Base-by-base conservation (phyloP, 805 yeast species). In the Kodamaea nitidulidarum region DNA sequence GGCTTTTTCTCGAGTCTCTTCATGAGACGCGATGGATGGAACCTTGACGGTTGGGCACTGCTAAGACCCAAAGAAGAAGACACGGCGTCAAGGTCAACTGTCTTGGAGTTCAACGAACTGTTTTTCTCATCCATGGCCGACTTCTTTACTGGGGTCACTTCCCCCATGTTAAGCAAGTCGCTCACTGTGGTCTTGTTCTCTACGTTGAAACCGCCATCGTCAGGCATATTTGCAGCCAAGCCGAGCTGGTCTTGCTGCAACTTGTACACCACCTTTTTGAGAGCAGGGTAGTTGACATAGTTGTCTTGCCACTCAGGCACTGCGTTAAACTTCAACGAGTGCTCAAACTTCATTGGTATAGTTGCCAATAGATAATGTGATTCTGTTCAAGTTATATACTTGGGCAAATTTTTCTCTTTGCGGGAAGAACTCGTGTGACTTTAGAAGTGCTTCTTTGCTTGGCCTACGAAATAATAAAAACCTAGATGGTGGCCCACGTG, bases 261-360 rank as follows among this genome's bases (percentile, higher is more conserved):
- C 44, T 68, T 61, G 51, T 81, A 80, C 25, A 80, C 73, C 21
- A 68, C 51, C 50, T 78, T 77, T 51, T 81, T 81, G 47, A 81
- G 58, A 8, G 70, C 68, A 6, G 72, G 63, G 45, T 73, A 72
- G 41, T 68, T 62, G 44, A 73, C 49, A 44, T 73, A 73, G 33
- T 58, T 48, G 38, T 71, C 76, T 45, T 61, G 63, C 76, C 77
- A 73, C 50, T 73, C 78, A 4, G 78, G 78, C 25, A 73, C 78
- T n/a, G 73, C 70, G 46, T 72, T 72, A 46, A 72, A 69, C 51
- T 71, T 71, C 38, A 73, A 55, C 22, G 76, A 71, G 42, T 71
- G 76, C 21, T 73, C 63, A 46, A 73, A 73, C 59, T 73, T 73
- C 78, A 73, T 73, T n/a, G 21, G 44, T 25, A 35, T n/a, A 35